Evolutionary conservation across 148 eudicot species (phyloP).

Genomic region (Gaultheria prostrata): DNA sequence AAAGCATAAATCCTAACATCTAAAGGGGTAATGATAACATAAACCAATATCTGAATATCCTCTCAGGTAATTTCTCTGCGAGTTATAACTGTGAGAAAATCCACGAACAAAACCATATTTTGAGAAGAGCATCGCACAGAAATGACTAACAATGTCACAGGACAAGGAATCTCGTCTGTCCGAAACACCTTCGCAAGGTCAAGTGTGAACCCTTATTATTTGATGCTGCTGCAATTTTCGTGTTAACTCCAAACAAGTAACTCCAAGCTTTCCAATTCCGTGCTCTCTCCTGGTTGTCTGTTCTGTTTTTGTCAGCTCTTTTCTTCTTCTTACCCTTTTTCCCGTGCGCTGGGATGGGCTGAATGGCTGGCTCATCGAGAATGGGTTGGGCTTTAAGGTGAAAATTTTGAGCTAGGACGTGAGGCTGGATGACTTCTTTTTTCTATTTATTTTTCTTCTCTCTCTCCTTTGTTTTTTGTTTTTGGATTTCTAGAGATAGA

Average conservation of each 20-base stretch:
- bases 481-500: not conserved
- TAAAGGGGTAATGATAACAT: not conserved
- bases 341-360: not conserved
- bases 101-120: too few relatives aligned
- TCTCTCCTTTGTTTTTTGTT: too few relatives aligned
- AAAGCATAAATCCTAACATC: not conserved
- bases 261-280: too few relatives aligned
- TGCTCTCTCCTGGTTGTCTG: not conserved
- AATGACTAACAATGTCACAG: not conserved
- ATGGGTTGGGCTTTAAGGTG: not conserved
- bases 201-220: not conserved
- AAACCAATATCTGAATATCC: not conserved
- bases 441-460: too few relatives aligned
- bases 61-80: not conserved
- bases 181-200: not conserved
- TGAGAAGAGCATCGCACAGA: not conserved
- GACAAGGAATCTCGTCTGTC: not conserved
- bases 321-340: not conserved
- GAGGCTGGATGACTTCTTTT: not conserved
- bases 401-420: not conserved
- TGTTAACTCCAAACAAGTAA: not conserved
- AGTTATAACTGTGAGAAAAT: too few relatives aligned
- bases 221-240: not conserved
- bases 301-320: not conserved
- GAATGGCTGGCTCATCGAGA: not conserved